Evolutionary conservation across 352 stramenopile species (phyloP).

Genomic region (Phytophthora megakarya): DNA sequence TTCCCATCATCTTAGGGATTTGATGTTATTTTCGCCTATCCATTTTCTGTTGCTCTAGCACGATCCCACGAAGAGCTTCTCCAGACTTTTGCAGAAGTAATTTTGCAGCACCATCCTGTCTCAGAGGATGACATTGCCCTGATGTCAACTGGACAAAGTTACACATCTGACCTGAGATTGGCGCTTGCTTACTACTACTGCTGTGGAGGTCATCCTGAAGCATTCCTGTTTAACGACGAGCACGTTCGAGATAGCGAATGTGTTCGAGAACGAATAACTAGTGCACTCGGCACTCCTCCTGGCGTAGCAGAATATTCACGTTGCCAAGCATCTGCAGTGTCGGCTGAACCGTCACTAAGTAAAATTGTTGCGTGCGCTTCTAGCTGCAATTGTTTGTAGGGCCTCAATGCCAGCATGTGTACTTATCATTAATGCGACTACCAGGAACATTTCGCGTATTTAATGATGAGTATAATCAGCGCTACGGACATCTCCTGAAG

Average conservation of each 20-base stretch:
- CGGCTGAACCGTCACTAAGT: not conserved
- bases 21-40: no score
- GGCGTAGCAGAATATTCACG: not conserved
- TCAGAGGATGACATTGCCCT: no score
- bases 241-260: constrained; percentile 6
- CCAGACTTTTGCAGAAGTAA: no score
- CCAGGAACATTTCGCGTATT: constrained; percentile 1
- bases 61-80: no score
- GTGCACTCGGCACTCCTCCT: not conserved
- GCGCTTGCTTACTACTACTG: constrained; percentile 17
- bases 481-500: not conserved
- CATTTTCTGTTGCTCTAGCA: no score
- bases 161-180: constrained; percentile 1
- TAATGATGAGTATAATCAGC: not conserved
- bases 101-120: no score
- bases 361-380: not conserved
- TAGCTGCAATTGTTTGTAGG: not conserved
- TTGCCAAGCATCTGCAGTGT: not conserved
- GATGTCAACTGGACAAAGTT: constrained; percentile 5
- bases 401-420: not conserved
- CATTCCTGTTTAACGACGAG: constrained; percentile 9
- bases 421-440: not conserved
- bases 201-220: not conserved
- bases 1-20: no score
- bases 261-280: not conserved